Evolutionary conservation across 140 eudicot genomes (phyloP).

Genomic region (Erigeron philadelphicus): DNA sequence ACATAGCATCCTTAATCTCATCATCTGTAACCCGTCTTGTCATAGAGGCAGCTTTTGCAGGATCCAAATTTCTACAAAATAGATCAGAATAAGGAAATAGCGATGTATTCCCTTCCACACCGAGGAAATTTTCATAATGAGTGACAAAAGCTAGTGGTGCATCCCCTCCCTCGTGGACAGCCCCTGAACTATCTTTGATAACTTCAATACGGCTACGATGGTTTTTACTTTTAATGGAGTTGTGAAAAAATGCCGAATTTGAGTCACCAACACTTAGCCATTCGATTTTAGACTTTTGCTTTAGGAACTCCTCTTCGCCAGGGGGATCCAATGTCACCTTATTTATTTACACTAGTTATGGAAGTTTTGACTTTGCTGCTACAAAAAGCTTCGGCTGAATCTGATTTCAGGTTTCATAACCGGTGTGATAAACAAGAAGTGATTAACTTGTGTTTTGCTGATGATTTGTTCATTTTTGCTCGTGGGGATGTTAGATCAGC

Average conservation of each 20-base stretch:
- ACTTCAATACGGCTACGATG: neutral
- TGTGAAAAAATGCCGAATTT: neutral
- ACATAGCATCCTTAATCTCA: neutral
- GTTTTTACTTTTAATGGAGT: neutral
- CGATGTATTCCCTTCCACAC: neutral
- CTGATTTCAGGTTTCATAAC: too few relatives aligned
- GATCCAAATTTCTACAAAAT: neutral
- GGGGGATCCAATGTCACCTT: too few relatives aligned
- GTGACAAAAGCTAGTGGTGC: neutral
- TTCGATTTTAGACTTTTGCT: neutral
- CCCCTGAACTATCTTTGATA: neutral
- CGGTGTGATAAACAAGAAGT: too few relatives aligned
- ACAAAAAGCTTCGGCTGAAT: too few relatives aligned
- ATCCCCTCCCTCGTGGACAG: neutral
- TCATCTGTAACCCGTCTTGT: neutral
- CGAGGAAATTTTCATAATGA: neutral
- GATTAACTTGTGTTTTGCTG: too few relatives aligned
- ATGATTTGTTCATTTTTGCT: too few relatives aligned
- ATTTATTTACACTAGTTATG: too few relatives aligned
- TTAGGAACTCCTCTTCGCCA: neutral
- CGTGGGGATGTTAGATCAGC: too few relatives aligned
- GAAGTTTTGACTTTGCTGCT: too few relatives aligned
- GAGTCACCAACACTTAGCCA: neutral
- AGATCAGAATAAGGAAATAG: too few relatives aligned
- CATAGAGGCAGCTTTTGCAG: neutral